Evolutionary conservation across 805 yeast species (phyloP), one percentile per base, ranked within the genome.

Genomic region (Torulaspora maleeae): DNA sequence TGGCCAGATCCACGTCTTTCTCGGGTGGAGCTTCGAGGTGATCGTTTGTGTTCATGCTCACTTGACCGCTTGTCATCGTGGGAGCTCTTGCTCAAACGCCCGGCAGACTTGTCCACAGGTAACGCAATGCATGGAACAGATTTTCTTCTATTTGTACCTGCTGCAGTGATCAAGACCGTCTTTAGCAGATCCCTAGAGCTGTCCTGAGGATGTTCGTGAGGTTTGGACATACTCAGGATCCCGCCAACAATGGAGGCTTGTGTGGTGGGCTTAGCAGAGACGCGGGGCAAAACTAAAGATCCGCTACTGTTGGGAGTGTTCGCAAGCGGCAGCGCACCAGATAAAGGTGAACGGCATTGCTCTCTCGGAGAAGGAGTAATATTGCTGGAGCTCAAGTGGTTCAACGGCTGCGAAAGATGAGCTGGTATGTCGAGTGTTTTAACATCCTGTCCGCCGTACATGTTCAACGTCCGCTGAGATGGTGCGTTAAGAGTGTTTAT

Each of bases 131-230:
- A 45, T 9, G 48, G 42, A 5, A 45, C 41, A 12, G 59, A 54
- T 15, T 50, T 42, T 35, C 59, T 47, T 35, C 59, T 45, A 13
- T 48, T 41, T 13, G 52, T 41, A 4, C 47, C 49, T 3, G 53
- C 46, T 5, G 55, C 42, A 7, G 45, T 38, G 30, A 44, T 40
- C 28, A 55, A 38, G 6, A 53, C 55, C 13, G 51, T 55, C 32
- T 51, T 43, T 30, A 55, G 41, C 19, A 55, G 42, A 24, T 47
- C 45, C 29, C 47, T 51, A 7, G 59, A 53, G 25, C 44, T 49
- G 20, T 51, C 50, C n/a, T 43, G 52, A 24, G 44, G 16, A 12
- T 46, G 47, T 5, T 49, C 53, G 6, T 35, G 42, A 19, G 38
- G 38, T 16, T 42, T 43, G 16, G 44, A 44, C 27, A 36, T 45